These are phyloP conservation scores for Nelumbo lutea DNA, from an alignment of 164 flowering plant species.

Conservation along the genomic window DNA sequence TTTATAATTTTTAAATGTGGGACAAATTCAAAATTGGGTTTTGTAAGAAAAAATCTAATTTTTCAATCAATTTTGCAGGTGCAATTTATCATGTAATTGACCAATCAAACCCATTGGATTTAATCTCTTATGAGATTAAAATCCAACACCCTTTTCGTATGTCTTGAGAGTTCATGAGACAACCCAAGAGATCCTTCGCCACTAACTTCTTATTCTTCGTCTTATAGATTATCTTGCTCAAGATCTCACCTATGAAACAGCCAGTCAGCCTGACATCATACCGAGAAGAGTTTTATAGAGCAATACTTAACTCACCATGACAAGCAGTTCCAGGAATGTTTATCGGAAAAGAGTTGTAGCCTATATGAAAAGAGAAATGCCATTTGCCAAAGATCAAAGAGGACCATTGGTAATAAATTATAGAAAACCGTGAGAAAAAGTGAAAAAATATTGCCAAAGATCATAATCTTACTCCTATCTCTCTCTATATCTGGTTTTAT, in stretches of 20 bases:
- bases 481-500: no score
- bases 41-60: no score
- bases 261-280: no score
- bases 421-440: no score
- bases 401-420: no score
- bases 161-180: slow-evolving; percentile 46
- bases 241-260: slow-evolving; percentile 20
- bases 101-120: no score
- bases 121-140: no score
- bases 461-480: neutral
- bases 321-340: slow-evolving; percentile 60
- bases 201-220: slow-evolving; percentile 41
- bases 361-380: slow-evolving; percentile 68
- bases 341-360: slow-evolving; percentile 75
- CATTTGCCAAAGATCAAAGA: slow-evolving; percentile 4
- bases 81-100: no score
- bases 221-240: slow-evolving; percentile 45
- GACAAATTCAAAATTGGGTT: no score
- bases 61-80: no score
- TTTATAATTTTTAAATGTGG: no score
- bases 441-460: neutral
- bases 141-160: slow-evolving; percentile 1
- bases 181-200: slow-evolving; percentile 48
- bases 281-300: no score
- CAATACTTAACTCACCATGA: slow-evolving; percentile 33